These are phyloP conservation scores for Plantago ovata DNA, from an alignment of 257 asterid species.

Conservation along the genomic window DNA sequence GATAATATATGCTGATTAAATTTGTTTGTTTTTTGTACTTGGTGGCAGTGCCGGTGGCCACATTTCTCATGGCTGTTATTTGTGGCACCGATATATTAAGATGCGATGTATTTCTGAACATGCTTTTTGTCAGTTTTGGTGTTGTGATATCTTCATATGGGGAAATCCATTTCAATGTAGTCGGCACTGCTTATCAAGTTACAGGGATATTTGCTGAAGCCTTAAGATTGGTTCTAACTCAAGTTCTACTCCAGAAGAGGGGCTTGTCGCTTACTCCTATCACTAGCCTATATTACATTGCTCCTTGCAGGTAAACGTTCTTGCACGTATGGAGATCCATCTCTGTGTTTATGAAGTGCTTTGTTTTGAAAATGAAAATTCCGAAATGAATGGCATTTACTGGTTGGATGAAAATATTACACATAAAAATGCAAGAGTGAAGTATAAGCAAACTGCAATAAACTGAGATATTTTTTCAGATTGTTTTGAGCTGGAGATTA, in stretches of 20 bases:
- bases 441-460: slow-evolving; percentile 1
- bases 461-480: not conserved
- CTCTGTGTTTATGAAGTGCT: not conserved
- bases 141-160: slow-evolving; percentile 96
- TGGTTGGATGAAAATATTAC: not conserved
- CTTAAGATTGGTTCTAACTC: slow-evolving; percentile 92
- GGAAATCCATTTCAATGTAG: slow-evolving; percentile 90
- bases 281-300: slow-evolving; percentile 96
- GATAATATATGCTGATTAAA: slow-evolving; percentile 23
- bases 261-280: slow-evolving; percentile 90
- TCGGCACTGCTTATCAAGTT: slow-evolving; percentile 96
- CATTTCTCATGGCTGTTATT: slow-evolving; percentile 86
- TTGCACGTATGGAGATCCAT: slow-evolving; percentile 11
- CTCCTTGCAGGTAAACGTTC: slow-evolving; percentile 89
- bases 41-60: slow-evolving; percentile 97
- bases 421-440: not conserved
- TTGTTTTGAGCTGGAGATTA: too few species aligned
- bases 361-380: too few species aligned
- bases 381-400: not conserved
- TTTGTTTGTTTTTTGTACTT: slow-evolving; percentile 17
- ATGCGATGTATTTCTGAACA: slow-evolving; percentile 81
- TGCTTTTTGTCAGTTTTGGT: slow-evolving; percentile 91
- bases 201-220: slow-evolving; percentile 98
- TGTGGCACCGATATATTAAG: slow-evolving; percentile 93
- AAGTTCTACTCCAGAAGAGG: slow-evolving; percentile 93